These are phyloP conservation scores for Amylostereum chailletii DNA, from an alignment of 1,284 basidiomycete genomes.

Conservation along the genomic window DNA sequence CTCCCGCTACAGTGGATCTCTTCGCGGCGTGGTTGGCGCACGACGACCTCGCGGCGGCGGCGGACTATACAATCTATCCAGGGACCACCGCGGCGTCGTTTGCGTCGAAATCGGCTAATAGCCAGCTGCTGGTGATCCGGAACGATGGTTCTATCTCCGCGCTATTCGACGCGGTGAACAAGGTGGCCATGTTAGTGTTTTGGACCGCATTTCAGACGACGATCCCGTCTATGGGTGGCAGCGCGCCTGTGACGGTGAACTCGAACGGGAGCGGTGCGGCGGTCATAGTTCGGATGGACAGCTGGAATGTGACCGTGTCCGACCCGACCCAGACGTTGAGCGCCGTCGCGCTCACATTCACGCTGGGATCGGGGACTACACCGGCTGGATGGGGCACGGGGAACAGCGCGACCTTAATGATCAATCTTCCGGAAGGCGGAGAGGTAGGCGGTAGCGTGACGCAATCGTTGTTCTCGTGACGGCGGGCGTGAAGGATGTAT, in stretches of 20 bases:
- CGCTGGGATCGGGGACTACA: slow-evolving; percentile 19
- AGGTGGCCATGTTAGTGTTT: slow-evolving; percentile 34
- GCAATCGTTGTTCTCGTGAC: slow-evolving; percentile 5
- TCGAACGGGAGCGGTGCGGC: slow-evolving; percentile 25
- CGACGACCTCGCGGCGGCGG: slow-evolving; percentile 19
- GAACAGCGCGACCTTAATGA: slow-evolving; percentile 15
- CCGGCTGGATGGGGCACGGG: slow-evolving; percentile 22
- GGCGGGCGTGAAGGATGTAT: too few species aligned
- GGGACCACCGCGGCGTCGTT: slow-evolving; percentile 25
- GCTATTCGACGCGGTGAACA: slow-evolving; percentile 27
- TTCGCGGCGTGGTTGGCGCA: slow-evolving; percentile 50
- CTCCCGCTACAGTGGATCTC: slow-evolving; percentile 39
- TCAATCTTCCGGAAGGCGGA: slow-evolving; percentile 17
- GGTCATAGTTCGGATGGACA: slow-evolving; percentile 29
- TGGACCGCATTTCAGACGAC: slow-evolving; percentile 24
- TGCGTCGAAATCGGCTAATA: slow-evolving; percentile 12
- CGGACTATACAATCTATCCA: slow-evolving; percentile 45
- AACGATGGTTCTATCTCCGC: slow-evolving; percentile 37
- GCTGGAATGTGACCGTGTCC: slow-evolving; percentile 35
- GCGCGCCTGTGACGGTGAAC: slow-evolving; percentile 26
- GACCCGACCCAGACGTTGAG: slow-evolving; percentile 35
- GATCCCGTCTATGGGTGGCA: slow-evolving; percentile 2
- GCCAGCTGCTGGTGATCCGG: slow-evolving; percentile 25
- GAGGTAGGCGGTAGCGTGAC: slow-evolving; percentile 29
- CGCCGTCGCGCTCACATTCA: slow-evolving; percentile 18